phyloP scores from a whole-genome alignment of 345 rosid species.

The Ceriops zippeliana region DNA sequence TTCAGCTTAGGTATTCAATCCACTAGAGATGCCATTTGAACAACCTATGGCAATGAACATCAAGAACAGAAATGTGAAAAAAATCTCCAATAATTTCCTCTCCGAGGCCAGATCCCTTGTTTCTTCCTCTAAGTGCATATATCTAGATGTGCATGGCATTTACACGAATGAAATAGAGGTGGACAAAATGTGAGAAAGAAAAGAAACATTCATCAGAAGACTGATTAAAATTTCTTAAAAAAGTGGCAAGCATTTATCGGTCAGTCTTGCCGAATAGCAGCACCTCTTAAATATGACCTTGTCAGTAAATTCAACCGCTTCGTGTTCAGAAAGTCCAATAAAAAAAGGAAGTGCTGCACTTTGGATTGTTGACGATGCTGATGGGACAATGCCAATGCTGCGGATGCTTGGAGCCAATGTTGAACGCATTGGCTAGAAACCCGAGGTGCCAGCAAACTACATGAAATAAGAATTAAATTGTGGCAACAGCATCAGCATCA shows the following conservation, averaged over 20 bases:
- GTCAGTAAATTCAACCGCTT: slow-evolving; percentile 56
- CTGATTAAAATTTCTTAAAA: not conserved
- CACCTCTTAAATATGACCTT: slow-evolving; percentile 90
- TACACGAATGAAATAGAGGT: not conserved
- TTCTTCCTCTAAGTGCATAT: not conserved
- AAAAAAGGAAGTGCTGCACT: slow-evolving; percentile 85
- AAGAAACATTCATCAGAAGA: not conserved
- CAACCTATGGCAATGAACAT: slow-evolving; percentile 55
- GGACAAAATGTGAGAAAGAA: not conserved
- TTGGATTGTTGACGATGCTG: slow-evolving; percentile 88
- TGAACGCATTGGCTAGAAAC: slow-evolving; percentile 80
- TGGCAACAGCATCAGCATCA: too few relatives aligned
- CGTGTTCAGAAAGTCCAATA: slow-evolving; percentile 78
- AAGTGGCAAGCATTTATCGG: slow-evolving; percentile 43
- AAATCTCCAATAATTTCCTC: not conserved
- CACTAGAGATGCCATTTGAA: slow-evolving; percentile 97
- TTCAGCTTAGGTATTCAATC: slow-evolving; percentile 92
- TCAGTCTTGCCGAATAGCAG: slow-evolving; percentile 96
- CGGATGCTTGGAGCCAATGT: slow-evolving; percentile 76
- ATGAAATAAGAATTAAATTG: too few relatives aligned
- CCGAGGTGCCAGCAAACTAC: slow-evolving; percentile 14
- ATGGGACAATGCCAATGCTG: slow-evolving; percentile 79
- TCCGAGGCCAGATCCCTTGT: not conserved
- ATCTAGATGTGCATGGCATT: not conserved
- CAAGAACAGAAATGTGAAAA: slow-evolving; percentile 18